phyloP scores from a whole-genome alignment of 192 early-diverging fungal species.

The Coemansia sp. region DNA sequence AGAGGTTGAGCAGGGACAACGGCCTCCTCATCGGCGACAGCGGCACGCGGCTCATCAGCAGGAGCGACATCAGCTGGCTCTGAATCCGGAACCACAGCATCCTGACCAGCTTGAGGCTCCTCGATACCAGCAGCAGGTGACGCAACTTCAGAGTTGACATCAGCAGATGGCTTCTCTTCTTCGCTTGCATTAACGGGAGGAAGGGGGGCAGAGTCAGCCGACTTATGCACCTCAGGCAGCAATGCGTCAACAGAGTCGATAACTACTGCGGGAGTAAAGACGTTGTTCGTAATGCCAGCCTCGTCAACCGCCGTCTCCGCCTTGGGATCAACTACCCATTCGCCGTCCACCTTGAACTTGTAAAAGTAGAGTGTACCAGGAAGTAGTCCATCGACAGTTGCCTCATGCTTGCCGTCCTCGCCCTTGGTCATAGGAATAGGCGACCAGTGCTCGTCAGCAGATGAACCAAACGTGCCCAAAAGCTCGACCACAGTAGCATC shows the following conservation, averaged over 20 bases:
- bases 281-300: conserved; percentile 42
- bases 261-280: conserved; percentile 4
- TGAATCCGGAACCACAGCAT: conserved; percentile 12
- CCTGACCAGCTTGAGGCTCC: not conserved
- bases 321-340: conserved; percentile 41
- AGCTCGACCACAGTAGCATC: conserved; percentile 36
- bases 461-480: conserved; percentile 43
- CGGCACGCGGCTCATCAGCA: conserved; percentile 14
- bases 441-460: conserved; percentile 25
- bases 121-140: conserved; percentile 4
- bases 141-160: conserved; percentile 12
- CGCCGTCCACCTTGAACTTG: conserved; percentile 51
- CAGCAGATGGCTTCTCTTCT: not conserved
- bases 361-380: conserved; percentile 25
- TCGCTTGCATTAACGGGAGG: not conserved
- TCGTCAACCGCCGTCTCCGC: conserved; percentile 33
- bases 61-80: conserved; percentile 4
- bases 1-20: not conserved
- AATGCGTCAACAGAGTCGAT: not conserved
- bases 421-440: conserved; percentile 41
- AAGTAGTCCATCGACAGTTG: conserved; percentile 15
- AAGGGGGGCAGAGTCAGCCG: not conserved
- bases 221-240: not conserved
- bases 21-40: conserved; percentile 3
- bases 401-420: conserved; percentile 24